Evolutionary conservation across 257 asterid genomes (phyloP).

Genomic region (Orobanche coerulescens): DNA sequence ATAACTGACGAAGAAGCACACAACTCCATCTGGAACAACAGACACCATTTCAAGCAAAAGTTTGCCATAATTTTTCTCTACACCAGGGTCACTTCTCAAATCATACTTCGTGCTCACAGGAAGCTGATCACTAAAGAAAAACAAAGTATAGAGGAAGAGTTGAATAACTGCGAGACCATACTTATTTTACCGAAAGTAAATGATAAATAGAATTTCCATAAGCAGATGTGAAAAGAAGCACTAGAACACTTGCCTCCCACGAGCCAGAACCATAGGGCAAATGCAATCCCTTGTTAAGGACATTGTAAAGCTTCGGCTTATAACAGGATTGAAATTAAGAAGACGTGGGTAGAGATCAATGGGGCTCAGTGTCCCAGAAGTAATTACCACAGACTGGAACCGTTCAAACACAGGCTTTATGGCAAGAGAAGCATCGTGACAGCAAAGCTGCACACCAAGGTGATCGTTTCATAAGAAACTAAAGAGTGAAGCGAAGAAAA

Average conservation of each 20-base stretch:
- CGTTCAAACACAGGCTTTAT: conserved; percentile 97
- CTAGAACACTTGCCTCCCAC: conserved; percentile 64
- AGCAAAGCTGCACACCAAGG: conserved; percentile 65
- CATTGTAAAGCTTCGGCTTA: conserved; percentile 92
- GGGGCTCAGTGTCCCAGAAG: conserved; percentile 98
- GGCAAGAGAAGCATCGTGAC: conserved; percentile 99
- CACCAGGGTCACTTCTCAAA: conserved; percentile 96
- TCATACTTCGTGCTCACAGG: conserved; percentile 98
- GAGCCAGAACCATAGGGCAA: conserved; percentile 96
- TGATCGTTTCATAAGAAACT: conserved; percentile 14
- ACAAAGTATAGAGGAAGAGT: conserved; percentile 1
- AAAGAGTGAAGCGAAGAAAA: conserved; percentile 7
- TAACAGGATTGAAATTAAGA: conserved; percentile 86
- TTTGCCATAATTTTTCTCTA: conserved; percentile 90
- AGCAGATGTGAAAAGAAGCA: conserved; percentile 7
- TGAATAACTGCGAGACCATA: not conserved
- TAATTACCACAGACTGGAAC: conserved; percentile 90
- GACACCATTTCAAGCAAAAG: conserved; percentile 96
- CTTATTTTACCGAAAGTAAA: no score
- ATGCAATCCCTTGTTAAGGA: conserved; percentile 97
- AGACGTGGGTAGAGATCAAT: conserved; percentile 98
- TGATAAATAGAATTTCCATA: conserved; percentile 8
- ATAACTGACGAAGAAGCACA: conserved; percentile 93
- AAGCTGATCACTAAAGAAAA: conserved; percentile 79
- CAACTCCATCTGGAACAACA: conserved; percentile 95